Evolutionary conservation across 208 protist species (phyloP).

Genomic region (Sergeia podlipaevii): DNA sequence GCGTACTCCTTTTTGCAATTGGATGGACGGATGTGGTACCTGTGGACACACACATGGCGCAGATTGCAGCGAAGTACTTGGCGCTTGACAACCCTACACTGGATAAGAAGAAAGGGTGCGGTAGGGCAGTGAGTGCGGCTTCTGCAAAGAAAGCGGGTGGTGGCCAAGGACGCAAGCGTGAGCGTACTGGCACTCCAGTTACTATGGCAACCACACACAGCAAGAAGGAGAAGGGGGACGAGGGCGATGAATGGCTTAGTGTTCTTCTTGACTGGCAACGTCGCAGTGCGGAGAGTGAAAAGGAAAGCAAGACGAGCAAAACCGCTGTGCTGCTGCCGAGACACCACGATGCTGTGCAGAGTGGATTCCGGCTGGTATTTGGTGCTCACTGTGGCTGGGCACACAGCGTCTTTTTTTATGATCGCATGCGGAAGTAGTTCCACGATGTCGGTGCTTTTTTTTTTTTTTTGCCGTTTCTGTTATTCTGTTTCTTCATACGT

Average conservation of each 20-base stretch:
- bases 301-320: not conserved
- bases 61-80: constrained; percentile 62
- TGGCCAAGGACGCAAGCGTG: not conserved
- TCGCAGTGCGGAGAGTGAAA: constrained; percentile 3
- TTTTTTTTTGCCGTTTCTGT: constrained; percentile 13
- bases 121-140: not conserved
- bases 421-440: constrained; percentile 20
- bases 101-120: not conserved
- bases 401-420: constrained; percentile 74
- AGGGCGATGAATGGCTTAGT: no score
- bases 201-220: constrained; percentile 5
- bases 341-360: constrained; percentile 76
- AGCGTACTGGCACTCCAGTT: not conserved
- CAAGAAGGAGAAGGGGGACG: constrained; percentile 9
- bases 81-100: not conserved
- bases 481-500: no score
- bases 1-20: constrained; percentile 72
- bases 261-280: no score
- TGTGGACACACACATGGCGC: constrained; percentile 89
- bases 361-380: constrained; percentile 52
- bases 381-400: constrained; percentile 68
- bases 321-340: constrained; percentile 22
- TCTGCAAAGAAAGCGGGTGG: not conserved
- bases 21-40: constrained; percentile 58
- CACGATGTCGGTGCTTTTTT: constrained; percentile 4